Conservation (phyloP, 352 stramenopile species). For the Globisporangium ultimum region DNA sequence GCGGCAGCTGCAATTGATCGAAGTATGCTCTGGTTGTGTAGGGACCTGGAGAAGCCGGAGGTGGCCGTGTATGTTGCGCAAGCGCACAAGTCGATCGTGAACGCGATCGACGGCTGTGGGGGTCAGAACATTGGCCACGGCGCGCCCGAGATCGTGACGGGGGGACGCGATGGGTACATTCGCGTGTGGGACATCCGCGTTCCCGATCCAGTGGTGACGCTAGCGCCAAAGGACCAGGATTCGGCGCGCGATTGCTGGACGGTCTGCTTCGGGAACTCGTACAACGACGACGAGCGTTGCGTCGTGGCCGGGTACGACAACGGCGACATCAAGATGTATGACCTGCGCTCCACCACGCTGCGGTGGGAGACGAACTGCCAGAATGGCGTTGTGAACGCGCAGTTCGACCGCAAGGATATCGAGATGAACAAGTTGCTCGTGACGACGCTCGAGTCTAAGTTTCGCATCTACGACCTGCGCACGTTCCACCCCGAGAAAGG, state of each 20-base stretch:
- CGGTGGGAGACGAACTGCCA: constrained; percentile 95
- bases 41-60: constrained; percentile 80
- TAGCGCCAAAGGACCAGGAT: constrained; percentile 86
- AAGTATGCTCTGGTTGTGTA: constrained; percentile 17
- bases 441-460: constrained; percentile 96
- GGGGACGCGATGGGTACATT: constrained; percentile 92
- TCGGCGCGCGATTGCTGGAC: constrained; percentile 93
- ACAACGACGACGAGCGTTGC: constrained; percentile 91
- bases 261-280: constrained; percentile 94
- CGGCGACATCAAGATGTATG: constrained; percentile 97
- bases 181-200: constrained; percentile 95
- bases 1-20: background rate
- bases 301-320: constrained; percentile 96
- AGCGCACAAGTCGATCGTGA: constrained; percentile 93
- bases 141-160: constrained; percentile 93
- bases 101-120: constrained; percentile 94
- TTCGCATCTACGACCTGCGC: constrained; percentile 93
- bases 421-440: constrained; percentile 98
- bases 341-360: constrained; percentile 91
- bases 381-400: constrained; percentile 94
- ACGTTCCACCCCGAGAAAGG: constrained; percentile 91
- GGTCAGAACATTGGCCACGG: constrained; percentile 87
- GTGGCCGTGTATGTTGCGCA: constrained; percentile 86
- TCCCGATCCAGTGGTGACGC: constrained; percentile 86
- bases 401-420: constrained; percentile 97